A percentile compares a stretch with the other conserved stretches of the same genome.
Conservation (phyloP, 2,329 filamentous ascomycete genomes). For the Xylaria sp. region DNA sequence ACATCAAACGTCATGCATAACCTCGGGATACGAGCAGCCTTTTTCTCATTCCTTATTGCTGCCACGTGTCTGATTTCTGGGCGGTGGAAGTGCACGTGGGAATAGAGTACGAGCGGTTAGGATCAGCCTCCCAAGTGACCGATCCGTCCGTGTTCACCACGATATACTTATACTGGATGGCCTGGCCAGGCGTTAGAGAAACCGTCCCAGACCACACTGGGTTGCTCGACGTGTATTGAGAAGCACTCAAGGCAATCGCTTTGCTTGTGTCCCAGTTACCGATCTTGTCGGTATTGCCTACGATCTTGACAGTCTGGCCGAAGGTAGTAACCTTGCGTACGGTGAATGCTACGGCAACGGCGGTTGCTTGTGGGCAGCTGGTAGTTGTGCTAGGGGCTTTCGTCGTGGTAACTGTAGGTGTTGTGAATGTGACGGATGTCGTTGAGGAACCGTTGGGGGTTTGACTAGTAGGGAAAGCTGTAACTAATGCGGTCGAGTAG, state of each 20-base stretch:
- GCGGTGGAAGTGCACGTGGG: slow-evolving; percentile 46
- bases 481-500: slow-evolving; percentile 61
- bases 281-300: slow-evolving; percentile 67
- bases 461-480: slow-evolving; percentile 61
- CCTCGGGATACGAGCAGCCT: not conserved
- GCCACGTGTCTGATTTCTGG: slow-evolving; percentile 50
- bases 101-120: slow-evolving; percentile 57
- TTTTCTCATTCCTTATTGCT: slow-evolving; percentile 34
- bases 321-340: slow-evolving; percentile 64
- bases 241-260: slow-evolving; percentile 67
- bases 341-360: slow-evolving; percentile 71
- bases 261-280: slow-evolving; percentile 68
- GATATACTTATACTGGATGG: slow-evolving; percentile 76
- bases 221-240: slow-evolving; percentile 66
- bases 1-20: not conserved
- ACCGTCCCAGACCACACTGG: slow-evolving; percentile 70
- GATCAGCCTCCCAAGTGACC: slow-evolving; percentile 72
- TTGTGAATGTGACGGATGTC: slow-evolving; percentile 40
- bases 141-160: slow-evolving; percentile 64
- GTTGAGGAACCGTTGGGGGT: slow-evolving; percentile 52
- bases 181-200: slow-evolving; percentile 63
- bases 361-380: slow-evolving; percentile 53
- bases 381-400: slow-evolving; percentile 39
- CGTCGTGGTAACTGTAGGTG: slow-evolving; percentile 45
- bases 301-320: slow-evolving; percentile 73